Evolutionary conservation across 192 early-diverging fungal genomes (phyloP).

Genomic region (Umbelopsis ramanniana): DNA sequence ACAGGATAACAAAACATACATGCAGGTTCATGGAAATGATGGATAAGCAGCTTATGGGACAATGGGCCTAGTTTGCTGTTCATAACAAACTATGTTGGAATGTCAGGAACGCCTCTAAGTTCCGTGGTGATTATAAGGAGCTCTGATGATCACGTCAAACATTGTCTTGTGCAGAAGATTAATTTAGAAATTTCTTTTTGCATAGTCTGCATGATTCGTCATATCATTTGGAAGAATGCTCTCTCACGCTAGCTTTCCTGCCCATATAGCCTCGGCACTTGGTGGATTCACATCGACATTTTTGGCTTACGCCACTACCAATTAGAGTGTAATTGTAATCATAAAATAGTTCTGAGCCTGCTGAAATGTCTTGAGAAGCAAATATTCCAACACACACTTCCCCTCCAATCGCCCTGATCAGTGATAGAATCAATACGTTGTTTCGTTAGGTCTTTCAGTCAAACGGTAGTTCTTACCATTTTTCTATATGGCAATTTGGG

Average conservation of each 20-base stretch:
- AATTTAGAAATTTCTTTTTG: not conserved
- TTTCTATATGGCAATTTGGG: constrained; percentile 90
- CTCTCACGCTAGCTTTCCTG: constrained; percentile 28
- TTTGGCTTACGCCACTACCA: constrained; percentile 62
- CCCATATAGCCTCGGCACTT: constrained; percentile 73
- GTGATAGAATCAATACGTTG: not conserved
- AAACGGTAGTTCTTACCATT: constrained; percentile 63
- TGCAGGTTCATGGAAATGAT: not conserved
- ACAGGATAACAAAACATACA: not conserved
- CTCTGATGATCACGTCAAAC: too few species aligned
- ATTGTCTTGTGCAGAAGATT: not conserved
- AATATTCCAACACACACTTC: constrained; percentile 80
- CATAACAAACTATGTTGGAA: not conserved
- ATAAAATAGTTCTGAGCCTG: constrained; percentile 74
- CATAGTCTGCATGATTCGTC: not conserved
- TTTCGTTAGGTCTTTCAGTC: not conserved
- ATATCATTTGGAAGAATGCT: not conserved
- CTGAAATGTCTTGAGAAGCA: constrained; percentile 67
- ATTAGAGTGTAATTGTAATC: constrained; percentile 84
- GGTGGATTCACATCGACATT: constrained; percentile 68
- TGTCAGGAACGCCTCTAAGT: not conserved
- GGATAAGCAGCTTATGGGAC: not conserved
- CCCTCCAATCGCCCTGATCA: constrained; percentile 61
- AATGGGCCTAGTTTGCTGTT: not conserved
- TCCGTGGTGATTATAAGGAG: not conserved